Evolutionary conservation across 1,284 basidiomycete species (phyloP).

Genomic region (Boletus smithii): DNA sequence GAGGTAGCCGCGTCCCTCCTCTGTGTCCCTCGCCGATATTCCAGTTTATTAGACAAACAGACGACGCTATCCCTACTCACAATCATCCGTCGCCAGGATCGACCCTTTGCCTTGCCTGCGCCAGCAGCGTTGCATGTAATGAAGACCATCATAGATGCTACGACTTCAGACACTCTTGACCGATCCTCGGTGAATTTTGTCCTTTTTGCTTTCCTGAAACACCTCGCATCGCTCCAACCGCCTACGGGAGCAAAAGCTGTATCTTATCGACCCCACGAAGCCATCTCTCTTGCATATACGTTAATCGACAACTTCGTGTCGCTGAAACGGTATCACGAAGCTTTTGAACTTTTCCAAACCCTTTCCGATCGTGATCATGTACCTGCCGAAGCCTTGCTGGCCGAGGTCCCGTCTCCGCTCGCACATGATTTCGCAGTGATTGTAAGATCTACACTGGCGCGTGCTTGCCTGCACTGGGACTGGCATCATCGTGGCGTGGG

Average conservation of each 20-base stretch:
- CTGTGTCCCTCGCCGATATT: slow-evolving; percentile 20
- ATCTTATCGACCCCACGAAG: slow-evolving; percentile 28
- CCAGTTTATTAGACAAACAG: slow-evolving; percentile 22
- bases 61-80: slow-evolving; percentile 26
- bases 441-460: slow-evolving; percentile 43
- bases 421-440: slow-evolving; percentile 42
- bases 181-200: slow-evolving; percentile 17
- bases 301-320: slow-evolving; percentile 36
- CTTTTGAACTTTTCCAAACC: slow-evolving; percentile 43
- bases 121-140: slow-evolving; percentile 22
- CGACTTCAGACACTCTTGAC: slow-evolving; percentile 14
- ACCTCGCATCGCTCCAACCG: slow-evolving; percentile 16
- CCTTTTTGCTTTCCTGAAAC: slow-evolving; percentile 22
- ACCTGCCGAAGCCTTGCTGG: slow-evolving; percentile 39
- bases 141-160: slow-evolving; percentile 20
- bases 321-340: slow-evolving; percentile 31
- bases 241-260: slow-evolving; percentile 19
- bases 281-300: slow-evolving; percentile 22
- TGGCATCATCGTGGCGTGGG: slow-evolving; percentile 42
- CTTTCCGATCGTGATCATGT: slow-evolving; percentile 37
- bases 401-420: slow-evolving; percentile 32
- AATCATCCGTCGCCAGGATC: slow-evolving; percentile 22
- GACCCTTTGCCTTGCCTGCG: slow-evolving; percentile 14
- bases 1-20: slow-evolving; percentile 30
- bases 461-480: slow-evolving; percentile 49